Evolutionary conservation across 2,329 filamentous ascomycete genomes (phyloP).

Genomic region (Dactylellina cionopaga): DNA sequence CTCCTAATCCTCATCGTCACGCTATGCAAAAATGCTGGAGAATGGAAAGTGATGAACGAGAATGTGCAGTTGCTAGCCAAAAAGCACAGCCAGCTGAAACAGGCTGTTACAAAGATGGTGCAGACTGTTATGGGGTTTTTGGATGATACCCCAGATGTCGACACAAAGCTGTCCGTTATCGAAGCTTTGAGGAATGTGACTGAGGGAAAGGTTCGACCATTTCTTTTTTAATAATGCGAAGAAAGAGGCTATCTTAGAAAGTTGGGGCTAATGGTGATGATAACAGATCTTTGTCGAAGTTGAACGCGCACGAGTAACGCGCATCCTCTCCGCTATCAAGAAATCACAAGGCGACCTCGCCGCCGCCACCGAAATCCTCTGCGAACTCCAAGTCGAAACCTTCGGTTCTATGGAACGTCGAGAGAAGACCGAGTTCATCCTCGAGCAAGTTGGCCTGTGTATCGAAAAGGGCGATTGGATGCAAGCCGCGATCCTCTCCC

Average conservation of each 20-base stretch:
- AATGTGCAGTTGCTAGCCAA: conserved; percentile 95
- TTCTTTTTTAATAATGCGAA: background rate
- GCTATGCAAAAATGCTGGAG: conserved; percentile 88
- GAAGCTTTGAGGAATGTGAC: conserved; percentile 95
- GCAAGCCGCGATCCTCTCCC: conserved; percentile 89
- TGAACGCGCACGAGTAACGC: conserved; percentile 92
- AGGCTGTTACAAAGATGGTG: conserved; percentile 98
- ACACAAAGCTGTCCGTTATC: conserved; percentile 91
- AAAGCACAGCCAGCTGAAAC: conserved; percentile 99
- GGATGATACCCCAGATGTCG: conserved; percentile 81
- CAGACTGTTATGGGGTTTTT: conserved; percentile 94
- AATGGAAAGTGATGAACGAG: conserved; percentile 96
- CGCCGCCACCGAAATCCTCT: conserved; percentile 89
- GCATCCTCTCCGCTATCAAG: conserved; percentile 96
- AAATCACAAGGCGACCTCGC: conserved; percentile 92
- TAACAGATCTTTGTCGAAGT: conserved; percentile 99
- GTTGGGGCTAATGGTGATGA: background rate
- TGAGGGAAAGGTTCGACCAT: conserved; percentile 79
- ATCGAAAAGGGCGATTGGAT: conserved; percentile 97
- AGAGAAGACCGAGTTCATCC: conserved; percentile 98
- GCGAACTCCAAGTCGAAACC: conserved; percentile 97
- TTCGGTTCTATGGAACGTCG: conserved; percentile 97
- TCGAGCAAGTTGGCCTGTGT: conserved; percentile 92
- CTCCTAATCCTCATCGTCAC: conserved; percentile 88
- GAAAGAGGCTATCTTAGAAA: conserved; percentile 31